Evolutionary conservation across 495 filamentous ascomycete species (phyloP).

Genomic region (Tuber microsphaerosporum): DNA sequence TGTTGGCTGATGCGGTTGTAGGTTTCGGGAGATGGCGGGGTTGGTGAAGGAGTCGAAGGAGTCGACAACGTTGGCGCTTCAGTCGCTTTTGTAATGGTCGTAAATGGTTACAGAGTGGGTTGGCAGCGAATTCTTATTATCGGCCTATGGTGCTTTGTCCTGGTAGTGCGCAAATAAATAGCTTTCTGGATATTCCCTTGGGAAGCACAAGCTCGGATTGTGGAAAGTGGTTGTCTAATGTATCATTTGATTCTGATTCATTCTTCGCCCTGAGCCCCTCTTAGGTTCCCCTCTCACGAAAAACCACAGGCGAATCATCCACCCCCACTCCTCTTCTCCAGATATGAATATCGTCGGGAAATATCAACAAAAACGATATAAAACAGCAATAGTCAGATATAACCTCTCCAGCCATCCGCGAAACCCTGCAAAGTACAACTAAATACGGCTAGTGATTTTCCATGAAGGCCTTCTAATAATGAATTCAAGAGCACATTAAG

Average conservation of each 20-base stretch:
- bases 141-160: neutral
- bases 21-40: slow-evolving; percentile 57
- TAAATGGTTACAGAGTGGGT: neutral
- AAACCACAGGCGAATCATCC: neutral
- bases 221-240: neutral
- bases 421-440: neutral
- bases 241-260: neutral
- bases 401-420: neutral
- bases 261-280: neutral
- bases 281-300: neutral
- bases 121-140: neutral
- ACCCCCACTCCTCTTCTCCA: neutral
- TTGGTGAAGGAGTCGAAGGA: slow-evolving; percentile 71
- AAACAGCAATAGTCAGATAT: neutral
- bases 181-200: neutral
- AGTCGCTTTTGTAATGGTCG: slow-evolving; percentile 47
- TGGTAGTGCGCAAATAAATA: neutral
- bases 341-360: neutral
- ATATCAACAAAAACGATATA: neutral
- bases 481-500: neutral
- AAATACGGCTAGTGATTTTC: neutral
- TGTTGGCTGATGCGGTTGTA: slow-evolving; percentile 11
- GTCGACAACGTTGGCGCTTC: slow-evolving; percentile 58
- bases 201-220: neutral
- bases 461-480: slow-evolving; percentile 2